Evolutionary conservation across 225 moss, liverwort and hornwort species (phyloP).

Genomic region (Sphagnum tenellum): DNA sequence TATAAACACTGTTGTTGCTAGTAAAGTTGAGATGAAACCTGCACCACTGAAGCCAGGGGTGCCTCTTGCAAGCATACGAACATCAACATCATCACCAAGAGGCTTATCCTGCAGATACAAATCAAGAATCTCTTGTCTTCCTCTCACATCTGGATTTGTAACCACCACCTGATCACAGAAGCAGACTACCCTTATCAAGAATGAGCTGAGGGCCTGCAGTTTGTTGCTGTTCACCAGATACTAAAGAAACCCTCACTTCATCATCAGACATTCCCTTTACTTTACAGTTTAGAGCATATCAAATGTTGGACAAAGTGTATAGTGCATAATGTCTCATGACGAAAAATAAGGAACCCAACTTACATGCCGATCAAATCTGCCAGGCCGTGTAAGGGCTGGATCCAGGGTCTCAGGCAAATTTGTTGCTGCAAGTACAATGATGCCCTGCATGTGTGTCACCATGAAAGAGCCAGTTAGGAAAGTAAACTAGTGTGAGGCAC

Average conservation of each 20-base stretch:
- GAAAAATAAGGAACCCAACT: conserved; percentile 10
- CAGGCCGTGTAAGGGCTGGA: conserved; percentile 92
- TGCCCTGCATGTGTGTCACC: conserved; percentile 53
- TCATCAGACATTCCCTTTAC: background rate
- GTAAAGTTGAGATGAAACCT: conserved; percentile 21
- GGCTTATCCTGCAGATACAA: conserved; percentile 95
- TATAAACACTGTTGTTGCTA: no score
- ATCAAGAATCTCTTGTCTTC: conserved; percentile 91
- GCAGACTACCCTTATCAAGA: no score
- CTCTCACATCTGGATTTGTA: conserved; percentile 92
- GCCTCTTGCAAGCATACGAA: conserved; percentile 84
- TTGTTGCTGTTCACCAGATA: background rate
- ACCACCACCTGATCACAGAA: conserved; percentile 65
- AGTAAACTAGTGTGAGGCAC: background rate
- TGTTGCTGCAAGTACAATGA: conserved; percentile 94
- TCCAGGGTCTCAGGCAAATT: conserved; percentile 97
- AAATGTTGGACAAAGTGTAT: background rate
- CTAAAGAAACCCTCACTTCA: background rate
- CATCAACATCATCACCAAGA: conserved; percentile 81
- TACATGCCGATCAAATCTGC: conserved; percentile 98
- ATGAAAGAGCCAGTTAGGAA: conserved; percentile 1
- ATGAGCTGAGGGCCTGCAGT: no score
- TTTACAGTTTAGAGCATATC: no score
- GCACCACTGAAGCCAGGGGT: conserved; percentile 99
- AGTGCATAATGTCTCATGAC: background rate